Conservation (phyloP, 2,329 filamentous ascomycete species). For the Calonectria pseudoreteaudii region DNA sequence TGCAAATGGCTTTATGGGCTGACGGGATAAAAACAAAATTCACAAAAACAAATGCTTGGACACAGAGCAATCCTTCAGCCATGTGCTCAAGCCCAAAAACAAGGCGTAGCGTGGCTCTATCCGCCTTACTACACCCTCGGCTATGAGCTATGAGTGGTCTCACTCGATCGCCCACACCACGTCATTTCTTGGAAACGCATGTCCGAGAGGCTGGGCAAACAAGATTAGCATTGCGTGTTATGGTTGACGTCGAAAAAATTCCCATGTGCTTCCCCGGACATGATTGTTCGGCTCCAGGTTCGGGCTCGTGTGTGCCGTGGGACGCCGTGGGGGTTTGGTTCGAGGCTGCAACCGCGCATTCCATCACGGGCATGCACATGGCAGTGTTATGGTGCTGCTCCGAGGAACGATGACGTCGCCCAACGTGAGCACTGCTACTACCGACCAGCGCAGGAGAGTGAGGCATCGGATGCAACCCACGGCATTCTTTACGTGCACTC, state of each 20-base stretch:
- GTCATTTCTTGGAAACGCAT: slow-evolving; percentile 31
- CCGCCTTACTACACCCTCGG: slow-evolving; percentile 33
- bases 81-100: slow-evolving; percentile 30
- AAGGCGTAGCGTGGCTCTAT: slow-evolving; percentile 21
- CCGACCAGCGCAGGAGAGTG: not conserved
- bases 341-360: not conserved
- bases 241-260: not conserved
- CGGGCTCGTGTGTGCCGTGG: too few species aligned
- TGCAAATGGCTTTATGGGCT: not conserved
- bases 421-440: not conserved
- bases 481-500: not conserved
- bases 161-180: slow-evolving; percentile 27
- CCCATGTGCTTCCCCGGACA: slow-evolving; percentile 10
- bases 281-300: slow-evolving; percentile 15
- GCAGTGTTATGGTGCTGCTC: slow-evolving; percentile 4
- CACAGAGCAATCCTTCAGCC: not conserved
- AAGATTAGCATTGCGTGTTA: slow-evolving; percentile 17
- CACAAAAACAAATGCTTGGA: not conserved
- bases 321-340: not conserved
- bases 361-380: slow-evolving; percentile 12
- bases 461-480: not conserved
- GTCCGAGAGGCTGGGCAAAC: slow-evolving; percentile 24
- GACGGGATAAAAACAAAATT: not conserved
- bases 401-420: slow-evolving; percentile 24
- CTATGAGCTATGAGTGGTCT: slow-evolving; percentile 34